These are phyloP conservation scores for Monosporascus sp. DNA, from an alignment of 2,329 filamentous ascomycete genomes.

Conservation along the genomic window DNA sequence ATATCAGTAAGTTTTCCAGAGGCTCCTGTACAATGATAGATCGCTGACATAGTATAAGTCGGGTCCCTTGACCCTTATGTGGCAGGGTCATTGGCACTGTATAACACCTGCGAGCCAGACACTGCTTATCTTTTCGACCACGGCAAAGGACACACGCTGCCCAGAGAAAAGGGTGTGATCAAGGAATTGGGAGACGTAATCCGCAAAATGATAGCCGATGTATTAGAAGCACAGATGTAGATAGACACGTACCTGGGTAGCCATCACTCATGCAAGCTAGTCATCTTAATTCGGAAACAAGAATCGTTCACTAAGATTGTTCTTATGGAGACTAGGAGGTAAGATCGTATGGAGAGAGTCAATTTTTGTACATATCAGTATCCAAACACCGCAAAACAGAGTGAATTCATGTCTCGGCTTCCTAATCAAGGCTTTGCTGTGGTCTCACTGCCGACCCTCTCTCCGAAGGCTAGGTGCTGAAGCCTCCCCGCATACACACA, in stretches of 20 bases:
- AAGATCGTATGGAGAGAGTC: too few relatives aligned
- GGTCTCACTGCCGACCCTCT: too few relatives aligned
- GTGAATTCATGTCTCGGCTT: too few relatives aligned
- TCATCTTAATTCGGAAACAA: too few relatives aligned
- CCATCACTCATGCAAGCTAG: too few relatives aligned
- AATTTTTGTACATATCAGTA: too few relatives aligned
- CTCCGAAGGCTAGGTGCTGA: too few relatives aligned
- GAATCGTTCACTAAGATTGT: too few relatives aligned
- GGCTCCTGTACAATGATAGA: background rate
- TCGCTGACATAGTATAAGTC: conserved; percentile 28
- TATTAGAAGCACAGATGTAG: conserved; percentile 5
- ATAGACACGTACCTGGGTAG: conserved; percentile 17
- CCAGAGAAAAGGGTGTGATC: conserved; percentile 45
- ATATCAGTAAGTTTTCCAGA: conserved; percentile 37
- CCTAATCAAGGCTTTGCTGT: too few relatives aligned
- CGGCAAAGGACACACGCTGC: conserved; percentile 59
- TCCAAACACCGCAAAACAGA: too few relatives aligned
- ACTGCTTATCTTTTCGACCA: conserved; percentile 58
- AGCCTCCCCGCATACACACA: too few relatives aligned
- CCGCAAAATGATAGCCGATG: conserved; percentile 26
- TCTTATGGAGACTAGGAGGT: too few relatives aligned
- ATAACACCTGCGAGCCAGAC: conserved; percentile 56
- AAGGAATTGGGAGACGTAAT: conserved; percentile 42
- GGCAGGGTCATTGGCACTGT: conserved; percentile 55
- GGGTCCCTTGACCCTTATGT: conserved; percentile 56